These are phyloP conservation scores for Forsythia viridissima DNA, from an alignment of 257 asterid species.

Conservation along the genomic window DNA sequence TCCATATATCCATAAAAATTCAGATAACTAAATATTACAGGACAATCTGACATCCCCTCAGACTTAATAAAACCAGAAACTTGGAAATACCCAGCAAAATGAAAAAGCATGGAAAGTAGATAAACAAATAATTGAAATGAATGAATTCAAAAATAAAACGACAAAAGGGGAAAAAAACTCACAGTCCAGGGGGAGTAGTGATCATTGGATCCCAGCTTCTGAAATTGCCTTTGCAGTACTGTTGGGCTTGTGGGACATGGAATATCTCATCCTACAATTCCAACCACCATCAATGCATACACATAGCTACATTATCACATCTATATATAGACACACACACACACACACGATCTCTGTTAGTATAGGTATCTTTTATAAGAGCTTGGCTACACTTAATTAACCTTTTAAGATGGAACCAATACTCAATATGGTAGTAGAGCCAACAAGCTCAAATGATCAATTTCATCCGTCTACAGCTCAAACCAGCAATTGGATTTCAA, in stretches of 20 bases:
- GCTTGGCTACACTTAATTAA: neutral
- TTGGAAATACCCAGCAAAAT: neutral
- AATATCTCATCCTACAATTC: conserved; percentile 86
- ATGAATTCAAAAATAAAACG: neutral
- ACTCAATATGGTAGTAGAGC: neutral
- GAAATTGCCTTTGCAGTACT: conserved; percentile 80
- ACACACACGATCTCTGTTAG: neutral
- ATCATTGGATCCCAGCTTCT: conserved; percentile 96
- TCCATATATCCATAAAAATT: neutral
- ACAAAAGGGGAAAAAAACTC: conserved; percentile 31
- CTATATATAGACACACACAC: neutral
- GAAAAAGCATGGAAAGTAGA: neutral
- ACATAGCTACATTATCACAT: conserved; percentile 17
- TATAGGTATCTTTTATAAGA: neutral
- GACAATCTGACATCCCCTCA: neutral
- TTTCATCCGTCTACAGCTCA: neutral
- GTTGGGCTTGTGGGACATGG: conserved; percentile 84
- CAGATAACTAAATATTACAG: neutral
- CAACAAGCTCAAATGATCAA: neutral
- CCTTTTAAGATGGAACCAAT: neutral
- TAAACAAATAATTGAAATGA: neutral
- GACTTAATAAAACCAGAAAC: neutral
- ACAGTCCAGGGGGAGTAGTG: conserved; percentile 98
- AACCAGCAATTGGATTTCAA: neutral
- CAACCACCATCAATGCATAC: conserved; percentile 16